Evolutionary conservation across 2,329 filamentous ascomycete species (phyloP).

Genomic region (Trichoderma sp.): DNA sequence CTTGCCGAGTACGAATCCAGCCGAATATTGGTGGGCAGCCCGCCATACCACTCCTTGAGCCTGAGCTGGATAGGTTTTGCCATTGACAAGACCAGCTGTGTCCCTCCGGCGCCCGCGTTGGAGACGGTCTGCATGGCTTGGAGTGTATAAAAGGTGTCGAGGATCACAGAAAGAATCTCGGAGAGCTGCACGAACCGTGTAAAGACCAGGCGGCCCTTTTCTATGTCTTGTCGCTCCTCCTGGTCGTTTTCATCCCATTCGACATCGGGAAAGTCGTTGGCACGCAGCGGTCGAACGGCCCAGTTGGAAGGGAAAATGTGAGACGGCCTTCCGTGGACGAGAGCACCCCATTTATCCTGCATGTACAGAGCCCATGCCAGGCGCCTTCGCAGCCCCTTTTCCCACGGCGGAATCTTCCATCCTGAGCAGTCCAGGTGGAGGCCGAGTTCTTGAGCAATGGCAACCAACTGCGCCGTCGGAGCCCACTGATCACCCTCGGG

Average conservation of each 20-base stretch:
- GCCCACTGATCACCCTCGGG: slow-evolving; percentile 79
- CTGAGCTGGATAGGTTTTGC: slow-evolving; percentile 81
- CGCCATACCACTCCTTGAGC: slow-evolving; percentile 77
- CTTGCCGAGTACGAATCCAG: slow-evolving; percentile 57
- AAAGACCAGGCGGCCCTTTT: slow-evolving; percentile 68
- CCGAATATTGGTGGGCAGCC: slow-evolving; percentile 59
- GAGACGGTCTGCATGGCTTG: slow-evolving; percentile 68
- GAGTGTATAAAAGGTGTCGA: slow-evolving; percentile 79
- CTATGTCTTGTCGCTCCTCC: slow-evolving; percentile 62
- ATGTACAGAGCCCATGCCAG: slow-evolving; percentile 90
- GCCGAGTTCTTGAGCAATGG: slow-evolving; percentile 81
- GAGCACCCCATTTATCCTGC: slow-evolving; percentile 87
- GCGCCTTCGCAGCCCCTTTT: slow-evolving; percentile 77
- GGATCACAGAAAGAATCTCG: slow-evolving; percentile 72
- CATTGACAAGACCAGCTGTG: slow-evolving; percentile 67
- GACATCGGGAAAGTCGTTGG: slow-evolving; percentile 70
- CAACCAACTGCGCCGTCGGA: slow-evolving; percentile 81
- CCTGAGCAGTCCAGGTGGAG: slow-evolving; percentile 81
- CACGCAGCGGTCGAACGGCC: slow-evolving; percentile 66
- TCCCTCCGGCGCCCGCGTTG: slow-evolving; percentile 65
- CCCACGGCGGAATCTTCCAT: slow-evolving; percentile 88
- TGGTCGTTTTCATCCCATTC: slow-evolving; percentile 61
- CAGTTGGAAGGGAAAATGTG: slow-evolving; percentile 69
- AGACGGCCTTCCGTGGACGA: slow-evolving; percentile 81
- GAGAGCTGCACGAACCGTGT: slow-evolving; percentile 73